Percentiles rank a stretch among this genome's conserved stretches.
Evolutionary conservation across 164 flowering plant genomes (phyloP).

Genomic region (Stephania cephalantha): DNA sequence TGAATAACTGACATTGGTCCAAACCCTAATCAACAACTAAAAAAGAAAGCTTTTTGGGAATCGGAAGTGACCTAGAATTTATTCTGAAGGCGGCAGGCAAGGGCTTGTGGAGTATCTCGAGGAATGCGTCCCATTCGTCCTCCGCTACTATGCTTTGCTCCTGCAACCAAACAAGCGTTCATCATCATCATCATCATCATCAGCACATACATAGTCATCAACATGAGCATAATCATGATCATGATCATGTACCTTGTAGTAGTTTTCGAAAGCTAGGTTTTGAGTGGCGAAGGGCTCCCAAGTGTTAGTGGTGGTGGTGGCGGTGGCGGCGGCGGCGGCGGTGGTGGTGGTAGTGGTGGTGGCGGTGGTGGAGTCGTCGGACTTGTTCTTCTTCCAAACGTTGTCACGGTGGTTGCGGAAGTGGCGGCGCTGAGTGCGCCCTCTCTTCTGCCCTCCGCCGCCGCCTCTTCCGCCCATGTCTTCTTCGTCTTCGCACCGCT

Average conservation of each 20-base stretch:
- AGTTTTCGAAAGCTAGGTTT: conserved; percentile 70
- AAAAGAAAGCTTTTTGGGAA: not conserved
- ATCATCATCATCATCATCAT: not conserved
- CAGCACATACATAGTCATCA: too few species aligned
- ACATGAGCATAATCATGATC: too few species aligned
- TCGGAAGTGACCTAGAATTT: conserved; percentile 52
- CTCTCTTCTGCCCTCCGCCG: conserved; percentile 37
- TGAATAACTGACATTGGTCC: not conserved
- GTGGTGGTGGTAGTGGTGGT: conserved; percentile 13
- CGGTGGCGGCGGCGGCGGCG: not conserved
- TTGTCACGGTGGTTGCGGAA: conserved; percentile 69
- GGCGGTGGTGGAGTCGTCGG: conserved; percentile 24
- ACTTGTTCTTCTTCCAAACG: conserved; percentile 61
- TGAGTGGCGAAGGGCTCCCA: conserved; percentile 79
- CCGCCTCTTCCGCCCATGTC: conserved; percentile 24
- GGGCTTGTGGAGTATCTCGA: conserved; percentile 53
- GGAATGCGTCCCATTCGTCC: conserved; percentile 82
- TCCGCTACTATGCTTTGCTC: conserved; percentile 69
- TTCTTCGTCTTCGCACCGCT: not conserved
- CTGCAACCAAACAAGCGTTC: conserved; percentile 24
- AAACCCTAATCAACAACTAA: not conserved
- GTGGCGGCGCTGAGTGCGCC: conserved; percentile 74
- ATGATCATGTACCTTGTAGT: conserved; percentile 55
- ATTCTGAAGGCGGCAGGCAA: conserved; percentile 94
- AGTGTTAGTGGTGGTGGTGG: conserved; percentile 9